Evolutionary conservation across 164 flowering plant genomes (phyloP), one percentile per base, ranked within the genome.

Genomic region (Piper longum): DNA sequence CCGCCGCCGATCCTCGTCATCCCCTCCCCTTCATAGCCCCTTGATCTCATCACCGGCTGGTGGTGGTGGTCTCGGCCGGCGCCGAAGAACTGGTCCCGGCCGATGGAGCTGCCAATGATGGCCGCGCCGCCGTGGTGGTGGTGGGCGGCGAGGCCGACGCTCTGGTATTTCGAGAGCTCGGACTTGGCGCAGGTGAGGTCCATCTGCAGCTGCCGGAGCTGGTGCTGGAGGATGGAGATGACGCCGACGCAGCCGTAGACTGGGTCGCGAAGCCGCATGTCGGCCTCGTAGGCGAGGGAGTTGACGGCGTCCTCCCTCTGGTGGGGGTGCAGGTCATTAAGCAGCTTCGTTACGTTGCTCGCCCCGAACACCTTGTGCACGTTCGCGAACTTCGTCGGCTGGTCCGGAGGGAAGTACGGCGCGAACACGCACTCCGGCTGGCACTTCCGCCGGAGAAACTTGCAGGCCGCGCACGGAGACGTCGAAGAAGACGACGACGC

Each of bases 301-400:
- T 85, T 89, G n/a, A 89, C 96, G 2, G 96, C 96, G 62, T 89
- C 96, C 62, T 89, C 96, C 0, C 96, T 80, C 81, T 87, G 93
- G 59, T 80, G 77, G 4, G 96, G 88, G 70, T 79, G 91, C 16
- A 89, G 73, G 60, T 89, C 96, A 75, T 85, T 87, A 45, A 89
- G 96, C 0, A 89, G 81, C 70, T 87, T 89, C 2, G 93, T 87
- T 12, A 89, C 91, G 63, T 89, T 89, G 80, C 91, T 85, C 5
- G 96, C 96, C 2, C 96, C 96, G 62, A 86, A 88, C 39, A 88
- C 92, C 66, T 83, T 88, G 85, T 88, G 96, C 5, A 88, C 96
- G 69, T 83, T 85, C 7, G 89, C 86, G 26, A 89, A 89, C 62
- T 89, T 89, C 59, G 85, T 90, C 1, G 96, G 96, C 74, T 89